Percentiles rank a stretch among this genome's conserved stretches.
Evolutionary conservation across 164 flowering plant genomes (phyloP).

Genomic region (Saururus chinensis): DNA sequence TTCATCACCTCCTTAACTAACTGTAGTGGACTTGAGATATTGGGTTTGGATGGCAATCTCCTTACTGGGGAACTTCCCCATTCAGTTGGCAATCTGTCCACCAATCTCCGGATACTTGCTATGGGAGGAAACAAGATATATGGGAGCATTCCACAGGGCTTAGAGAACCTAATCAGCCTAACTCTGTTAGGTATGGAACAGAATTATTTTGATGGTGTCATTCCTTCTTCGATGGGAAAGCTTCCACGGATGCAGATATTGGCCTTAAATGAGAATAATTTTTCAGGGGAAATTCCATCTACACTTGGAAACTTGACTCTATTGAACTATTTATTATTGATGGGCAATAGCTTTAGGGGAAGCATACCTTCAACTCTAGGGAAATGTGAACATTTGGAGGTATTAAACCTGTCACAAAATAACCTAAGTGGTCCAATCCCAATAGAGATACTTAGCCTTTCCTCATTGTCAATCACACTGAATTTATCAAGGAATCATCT

Average conservation of each 20-base stretch:
- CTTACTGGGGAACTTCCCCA: conserved; percentile 5
- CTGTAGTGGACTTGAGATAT: conserved; percentile 3
- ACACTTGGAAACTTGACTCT: background rate
- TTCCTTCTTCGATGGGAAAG: conserved; percentile 6
- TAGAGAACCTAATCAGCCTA: conserved; percentile 5
- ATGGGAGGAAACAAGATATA: background rate
- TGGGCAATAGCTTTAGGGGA: conserved; percentile 2
- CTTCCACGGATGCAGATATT: background rate
- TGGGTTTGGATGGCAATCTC: background rate
- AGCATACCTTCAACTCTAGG: conserved; percentile 1
- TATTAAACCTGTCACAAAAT: background rate
- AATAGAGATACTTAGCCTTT: background rate
- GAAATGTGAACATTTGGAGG: background rate
- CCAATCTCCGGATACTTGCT: background rate
- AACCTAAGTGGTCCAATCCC: background rate
- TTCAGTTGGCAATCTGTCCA: conserved; percentile 11
- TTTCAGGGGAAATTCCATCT: background rate
- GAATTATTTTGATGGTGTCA: background rate
- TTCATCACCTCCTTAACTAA: conserved; percentile 9
- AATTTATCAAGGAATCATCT: background rate
- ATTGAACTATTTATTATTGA: background rate
- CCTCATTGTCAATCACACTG: background rate
- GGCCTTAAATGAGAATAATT: background rate
- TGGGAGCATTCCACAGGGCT: conserved; percentile 9
- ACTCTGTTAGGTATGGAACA: background rate